These are phyloP conservation scores for Desmodesmus armatus DNA, from an alignment of 139 green algal species.

Conservation along the genomic window DNA sequence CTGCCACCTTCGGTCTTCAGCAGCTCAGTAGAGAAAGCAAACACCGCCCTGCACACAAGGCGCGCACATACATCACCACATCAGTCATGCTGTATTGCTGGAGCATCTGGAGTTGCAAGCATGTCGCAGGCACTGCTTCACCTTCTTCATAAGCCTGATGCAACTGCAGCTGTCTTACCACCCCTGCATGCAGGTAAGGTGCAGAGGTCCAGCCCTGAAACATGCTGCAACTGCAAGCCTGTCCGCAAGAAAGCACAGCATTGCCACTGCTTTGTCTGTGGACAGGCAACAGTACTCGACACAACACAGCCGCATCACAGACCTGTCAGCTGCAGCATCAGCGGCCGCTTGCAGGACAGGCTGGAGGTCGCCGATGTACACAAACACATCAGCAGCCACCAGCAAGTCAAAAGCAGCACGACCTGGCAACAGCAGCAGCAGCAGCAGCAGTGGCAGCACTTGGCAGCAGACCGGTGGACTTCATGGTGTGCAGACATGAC, in stretches of 20 bases:
- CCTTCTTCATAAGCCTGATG: too few species aligned
- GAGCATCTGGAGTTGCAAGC: too few species aligned
- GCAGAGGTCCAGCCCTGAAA: not conserved
- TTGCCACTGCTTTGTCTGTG: too few species aligned
- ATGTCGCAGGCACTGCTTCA: too few species aligned
- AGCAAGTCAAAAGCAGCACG: constrained; percentile 55
- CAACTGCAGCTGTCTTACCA: too few species aligned
- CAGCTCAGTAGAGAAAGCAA: constrained; percentile 55
- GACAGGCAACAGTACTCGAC: not conserved
- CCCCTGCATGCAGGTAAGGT: not conserved
- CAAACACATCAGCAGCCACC: constrained; percentile 73
- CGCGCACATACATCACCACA: too few species aligned
- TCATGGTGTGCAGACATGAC: too few species aligned
- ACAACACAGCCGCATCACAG: not conserved
- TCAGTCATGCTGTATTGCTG: too few species aligned
- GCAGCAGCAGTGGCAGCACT: not conserved
- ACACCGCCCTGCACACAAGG: not conserved
- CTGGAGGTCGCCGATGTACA: constrained; percentile 71
- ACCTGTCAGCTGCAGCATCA: constrained; percentile 20
- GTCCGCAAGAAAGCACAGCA: not conserved
- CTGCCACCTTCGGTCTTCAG: not conserved
- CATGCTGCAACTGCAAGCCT: too few species aligned
- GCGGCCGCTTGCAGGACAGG: constrained; percentile 52
- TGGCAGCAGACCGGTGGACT: too few species aligned
- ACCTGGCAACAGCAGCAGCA: not conserved